Evolutionary conservation across 192 early-diverging fungal species (phyloP).

Genomic region (Chytriomyces hyalinus): DNA sequence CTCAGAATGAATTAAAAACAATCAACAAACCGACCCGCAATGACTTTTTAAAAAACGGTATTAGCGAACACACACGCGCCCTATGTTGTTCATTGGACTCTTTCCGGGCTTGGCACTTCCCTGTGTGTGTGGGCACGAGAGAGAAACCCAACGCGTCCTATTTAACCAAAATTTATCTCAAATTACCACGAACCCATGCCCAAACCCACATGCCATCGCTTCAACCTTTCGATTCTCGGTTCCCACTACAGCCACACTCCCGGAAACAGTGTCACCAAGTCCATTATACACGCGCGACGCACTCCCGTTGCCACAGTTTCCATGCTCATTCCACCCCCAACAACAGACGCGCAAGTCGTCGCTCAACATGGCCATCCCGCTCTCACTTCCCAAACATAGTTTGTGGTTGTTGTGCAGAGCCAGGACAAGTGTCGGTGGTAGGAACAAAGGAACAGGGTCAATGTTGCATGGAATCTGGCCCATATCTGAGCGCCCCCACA

Average conservation of each 20-base stretch:
- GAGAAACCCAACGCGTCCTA: not conserved
- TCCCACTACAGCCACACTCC: conserved; percentile 20
- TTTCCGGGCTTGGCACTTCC: not conserved
- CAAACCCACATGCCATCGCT: conserved; percentile 37
- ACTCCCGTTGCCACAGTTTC: conserved; percentile 74
- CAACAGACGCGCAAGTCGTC: conserved; percentile 52
- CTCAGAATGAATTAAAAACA: not conserved
- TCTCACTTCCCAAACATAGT: conserved; percentile 78
- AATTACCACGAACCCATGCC: conserved; percentile 37
- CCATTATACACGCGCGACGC: conserved; percentile 20
- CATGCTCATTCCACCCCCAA: conserved; percentile 98
- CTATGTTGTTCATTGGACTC: no score
- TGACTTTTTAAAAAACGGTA: no score
- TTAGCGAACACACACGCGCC: no score
- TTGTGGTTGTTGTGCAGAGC: conserved; percentile 12
- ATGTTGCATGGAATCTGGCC: conserved; percentile 58
- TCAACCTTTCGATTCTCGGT: not conserved
- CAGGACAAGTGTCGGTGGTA: conserved; percentile 7
- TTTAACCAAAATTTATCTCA: not conserved
- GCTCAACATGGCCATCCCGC: conserved; percentile 60
- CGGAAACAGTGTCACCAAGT: not conserved
- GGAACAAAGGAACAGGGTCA: not conserved
- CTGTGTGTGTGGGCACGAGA: no score
- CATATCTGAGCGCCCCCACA: conserved; percentile 82
- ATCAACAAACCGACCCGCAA: not conserved